Evolutionary conservation across 2,329 filamentous ascomycete genomes (phyloP).

Genomic region (Trematosphaeria pertusa): DNA sequence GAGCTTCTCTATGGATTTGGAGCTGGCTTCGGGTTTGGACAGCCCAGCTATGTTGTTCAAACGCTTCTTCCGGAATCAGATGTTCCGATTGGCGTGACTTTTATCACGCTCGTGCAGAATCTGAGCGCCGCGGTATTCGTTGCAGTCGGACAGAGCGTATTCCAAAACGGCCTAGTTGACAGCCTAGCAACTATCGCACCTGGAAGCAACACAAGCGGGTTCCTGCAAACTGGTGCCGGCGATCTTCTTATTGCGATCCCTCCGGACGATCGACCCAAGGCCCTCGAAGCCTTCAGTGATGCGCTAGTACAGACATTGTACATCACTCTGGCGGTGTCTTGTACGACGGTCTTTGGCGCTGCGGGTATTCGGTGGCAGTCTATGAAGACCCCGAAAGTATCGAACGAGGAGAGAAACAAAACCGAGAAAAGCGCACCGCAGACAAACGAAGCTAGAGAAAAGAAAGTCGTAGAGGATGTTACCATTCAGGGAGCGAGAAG

Average conservation of each 20-base stretch:
- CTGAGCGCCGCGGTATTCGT: background rate
- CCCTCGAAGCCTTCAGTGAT: background rate
- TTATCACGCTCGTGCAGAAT: background rate
- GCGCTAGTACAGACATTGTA: background rate
- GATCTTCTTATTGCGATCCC: background rate
- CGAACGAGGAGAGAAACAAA: background rate
- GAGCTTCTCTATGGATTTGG: background rate
- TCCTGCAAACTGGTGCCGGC: background rate
- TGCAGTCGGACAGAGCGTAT: background rate
- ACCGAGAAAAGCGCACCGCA: no score
- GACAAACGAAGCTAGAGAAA: no score
- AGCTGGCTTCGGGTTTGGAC: background rate
- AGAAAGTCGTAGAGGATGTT: no score
- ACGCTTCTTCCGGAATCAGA: background rate
- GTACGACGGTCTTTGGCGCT: background rate
- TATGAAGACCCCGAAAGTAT: background rate
- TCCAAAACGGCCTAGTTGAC: background rate
- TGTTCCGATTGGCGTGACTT: background rate
- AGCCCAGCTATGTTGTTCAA: background rate
- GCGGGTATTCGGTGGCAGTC: conserved; percentile 19
- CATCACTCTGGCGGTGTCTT: background rate
- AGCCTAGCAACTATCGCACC: background rate
- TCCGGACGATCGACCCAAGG: background rate
- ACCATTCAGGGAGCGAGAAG: no score
- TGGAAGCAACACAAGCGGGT: background rate